Percentiles rank a stretch among this genome's conserved stretches.
Conservation (phyloP, 257 asterid genomes). For the Capsicum rhomboideum region DNA sequence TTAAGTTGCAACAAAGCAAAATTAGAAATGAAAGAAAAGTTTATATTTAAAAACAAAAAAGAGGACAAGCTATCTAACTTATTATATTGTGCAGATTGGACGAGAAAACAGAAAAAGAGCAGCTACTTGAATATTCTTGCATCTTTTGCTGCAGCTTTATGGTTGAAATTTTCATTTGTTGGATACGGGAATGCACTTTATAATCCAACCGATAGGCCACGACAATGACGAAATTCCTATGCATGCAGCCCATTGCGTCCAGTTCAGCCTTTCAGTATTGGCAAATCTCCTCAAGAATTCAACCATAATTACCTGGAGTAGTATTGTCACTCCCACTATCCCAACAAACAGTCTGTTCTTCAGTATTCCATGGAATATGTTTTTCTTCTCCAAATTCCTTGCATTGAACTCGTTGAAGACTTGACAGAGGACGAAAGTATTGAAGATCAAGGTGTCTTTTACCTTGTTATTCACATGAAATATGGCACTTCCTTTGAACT, state of each 20-base stretch:
- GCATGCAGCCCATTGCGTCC: slow-evolving; percentile 54
- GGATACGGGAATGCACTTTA: slow-evolving; percentile 38
- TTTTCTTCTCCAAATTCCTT: slow-evolving; percentile 46
- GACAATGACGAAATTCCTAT: slow-evolving; percentile 39
- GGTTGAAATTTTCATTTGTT: neutral
- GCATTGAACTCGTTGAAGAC: slow-evolving; percentile 58
- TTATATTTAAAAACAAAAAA: neutral
- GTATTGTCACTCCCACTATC: slow-evolving; percentile 38
- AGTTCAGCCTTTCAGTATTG: slow-evolving; percentile 46
- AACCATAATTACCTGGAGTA: slow-evolving; percentile 58
- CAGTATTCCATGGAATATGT: slow-evolving; percentile 44
- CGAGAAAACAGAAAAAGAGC: neutral
- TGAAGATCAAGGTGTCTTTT: slow-evolving; percentile 43
- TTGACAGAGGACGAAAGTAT: slow-evolving; percentile 51
- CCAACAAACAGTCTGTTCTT: slow-evolving; percentile 47
- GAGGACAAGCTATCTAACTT: neutral
- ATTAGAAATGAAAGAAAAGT: neutral
- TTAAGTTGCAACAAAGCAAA: neutral
- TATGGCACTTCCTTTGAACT: slow-evolving; percentile 24
- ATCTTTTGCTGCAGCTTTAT: neutral
- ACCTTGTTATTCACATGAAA: slow-evolving; percentile 13
- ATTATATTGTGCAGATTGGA: neutral
- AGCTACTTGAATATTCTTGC: neutral
- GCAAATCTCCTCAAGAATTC: slow-evolving; percentile 57
- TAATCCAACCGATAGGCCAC: slow-evolving; percentile 47